Conservation (phyloP, 257 asterid genomes). For the Marsdenia floribunda region DNA sequence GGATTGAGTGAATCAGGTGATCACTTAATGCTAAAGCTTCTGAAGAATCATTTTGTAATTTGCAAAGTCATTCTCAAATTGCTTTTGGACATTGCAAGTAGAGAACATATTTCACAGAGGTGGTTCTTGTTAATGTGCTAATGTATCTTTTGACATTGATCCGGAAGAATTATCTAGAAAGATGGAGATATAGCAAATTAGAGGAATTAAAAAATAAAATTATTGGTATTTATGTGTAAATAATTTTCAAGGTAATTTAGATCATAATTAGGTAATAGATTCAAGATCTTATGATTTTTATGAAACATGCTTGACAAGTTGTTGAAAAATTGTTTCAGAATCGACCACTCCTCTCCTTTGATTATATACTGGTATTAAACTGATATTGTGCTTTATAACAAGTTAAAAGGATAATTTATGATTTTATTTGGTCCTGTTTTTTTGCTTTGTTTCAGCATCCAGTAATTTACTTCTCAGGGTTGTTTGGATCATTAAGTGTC, state of each 20-base stretch:
- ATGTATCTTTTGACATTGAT: neutral
- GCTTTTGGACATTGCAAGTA: neutral
- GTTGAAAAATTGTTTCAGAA: neutral
- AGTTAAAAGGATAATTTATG: neutral
- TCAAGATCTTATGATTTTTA: neutral
- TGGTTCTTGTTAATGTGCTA: neutral
- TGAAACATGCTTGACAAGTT: neutral
- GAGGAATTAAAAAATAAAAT: neutral
- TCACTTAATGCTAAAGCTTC: neutral
- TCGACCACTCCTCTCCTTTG: neutral
- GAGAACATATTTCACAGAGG: neutral
- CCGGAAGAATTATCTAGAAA: neutral
- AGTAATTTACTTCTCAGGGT: neutral
- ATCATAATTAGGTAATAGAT: neutral
- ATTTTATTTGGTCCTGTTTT: neutral
- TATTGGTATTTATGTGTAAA: neutral
- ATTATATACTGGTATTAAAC: neutral
- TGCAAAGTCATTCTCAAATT: neutral
- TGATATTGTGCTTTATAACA: neutral
- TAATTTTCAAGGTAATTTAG: neutral
- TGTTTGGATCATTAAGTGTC: neutral
- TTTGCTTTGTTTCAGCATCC: neutral
- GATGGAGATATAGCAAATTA: neutral
- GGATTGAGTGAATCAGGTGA: neutral
- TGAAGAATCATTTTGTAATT: neutral